Percentiles rank a stretch among this genome's conserved stretches.
Conservation (phyloP, 2,329 filamentous ascomycete species). For the Bipolaris bicolor region DNA sequence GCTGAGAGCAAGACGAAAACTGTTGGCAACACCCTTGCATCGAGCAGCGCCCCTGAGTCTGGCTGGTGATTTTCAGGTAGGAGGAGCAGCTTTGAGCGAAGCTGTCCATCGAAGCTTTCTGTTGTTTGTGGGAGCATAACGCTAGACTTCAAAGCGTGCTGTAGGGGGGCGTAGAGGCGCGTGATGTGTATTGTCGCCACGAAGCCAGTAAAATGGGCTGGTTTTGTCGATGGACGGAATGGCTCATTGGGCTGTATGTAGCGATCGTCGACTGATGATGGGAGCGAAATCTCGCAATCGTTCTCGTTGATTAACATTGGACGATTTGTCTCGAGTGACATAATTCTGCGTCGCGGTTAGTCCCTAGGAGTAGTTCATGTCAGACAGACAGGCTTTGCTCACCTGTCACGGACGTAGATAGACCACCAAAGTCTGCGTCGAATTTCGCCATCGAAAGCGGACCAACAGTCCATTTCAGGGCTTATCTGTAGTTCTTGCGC, state of each 20-base stretch:
- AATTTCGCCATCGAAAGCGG: slow-evolving; percentile 82
- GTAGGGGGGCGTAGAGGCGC: slow-evolving; percentile 75
- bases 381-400: slow-evolving; percentile 25
- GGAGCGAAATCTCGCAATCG: slow-evolving; percentile 84
- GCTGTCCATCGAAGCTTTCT: slow-evolving; percentile 80
- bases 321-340: slow-evolving; percentile 80
- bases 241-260: slow-evolving; percentile 65
- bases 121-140: slow-evolving; percentile 70
- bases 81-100: slow-evolving; percentile 73
- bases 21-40: slow-evolving; percentile 75
- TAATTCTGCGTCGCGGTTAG: slow-evolving; percentile 59
- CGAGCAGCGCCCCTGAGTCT: slow-evolving; percentile 68
- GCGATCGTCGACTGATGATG: slow-evolving; percentile 80
- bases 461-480: slow-evolving; percentile 73
- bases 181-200: slow-evolving; percentile 82
- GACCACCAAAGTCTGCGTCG: slow-evolving; percentile 91
- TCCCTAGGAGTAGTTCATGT: background rate
- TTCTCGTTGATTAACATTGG: slow-evolving; percentile 84
- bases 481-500: slow-evolving; percentile 86
- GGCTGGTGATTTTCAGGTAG: slow-evolving; percentile 79
- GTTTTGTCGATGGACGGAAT: slow-evolving; percentile 45
- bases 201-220: slow-evolving; percentile 68
- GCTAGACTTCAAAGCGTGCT: slow-evolving; percentile 69
- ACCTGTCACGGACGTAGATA: slow-evolving; percentile 88
- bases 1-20: slow-evolving; percentile 80